Percentiles rank a stretch among this genome's conserved stretches.
Conservation (phyloP, 192 early-diverging fungal species). For the Backusella psychrophila region DNA sequence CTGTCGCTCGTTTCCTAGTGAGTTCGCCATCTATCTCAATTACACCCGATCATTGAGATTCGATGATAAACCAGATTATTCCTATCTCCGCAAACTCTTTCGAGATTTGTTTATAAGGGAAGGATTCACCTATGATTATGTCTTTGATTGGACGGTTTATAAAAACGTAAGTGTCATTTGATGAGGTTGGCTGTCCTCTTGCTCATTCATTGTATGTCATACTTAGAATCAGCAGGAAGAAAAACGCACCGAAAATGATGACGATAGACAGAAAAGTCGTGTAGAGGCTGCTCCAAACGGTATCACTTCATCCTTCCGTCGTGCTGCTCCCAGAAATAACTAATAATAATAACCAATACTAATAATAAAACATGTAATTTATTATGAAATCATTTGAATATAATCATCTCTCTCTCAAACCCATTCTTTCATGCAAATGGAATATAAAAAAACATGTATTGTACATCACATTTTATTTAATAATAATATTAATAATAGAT, state of each 20-base stretch:
- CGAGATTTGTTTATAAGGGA: constrained; percentile 84
- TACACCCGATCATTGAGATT: constrained; percentile 82
- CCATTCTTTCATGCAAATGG: no score
- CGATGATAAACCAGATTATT: constrained; percentile 92
- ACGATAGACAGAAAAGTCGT: not conserved
- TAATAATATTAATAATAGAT: not conserved
- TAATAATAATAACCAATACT: not conserved
- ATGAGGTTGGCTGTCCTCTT: not conserved
- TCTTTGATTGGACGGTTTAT: constrained; percentile 86
- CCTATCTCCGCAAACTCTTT: constrained; percentile 84
- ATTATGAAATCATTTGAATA: not conserved
- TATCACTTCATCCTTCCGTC: not conserved
- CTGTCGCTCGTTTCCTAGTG: constrained; percentile 77
- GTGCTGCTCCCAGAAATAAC: not conserved
- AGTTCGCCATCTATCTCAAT: constrained; percentile 87
- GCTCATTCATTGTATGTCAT: not conserved
- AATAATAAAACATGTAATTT: not conserved
- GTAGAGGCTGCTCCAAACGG: not conserved
- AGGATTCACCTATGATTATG: constrained; percentile 85
- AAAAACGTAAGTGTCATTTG: constrained; percentile 48
- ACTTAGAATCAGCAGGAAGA: not conserved
- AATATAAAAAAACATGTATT: not conserved
- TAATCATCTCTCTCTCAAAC: not conserved
- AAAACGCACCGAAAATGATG: not conserved
- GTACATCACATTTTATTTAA: not conserved